A percentile compares a stretch with the other conserved stretches of the same genome.
Evolutionary conservation across 768 basidiomycete genomes (phyloP).

Genomic region (Serendipita indica): DNA sequence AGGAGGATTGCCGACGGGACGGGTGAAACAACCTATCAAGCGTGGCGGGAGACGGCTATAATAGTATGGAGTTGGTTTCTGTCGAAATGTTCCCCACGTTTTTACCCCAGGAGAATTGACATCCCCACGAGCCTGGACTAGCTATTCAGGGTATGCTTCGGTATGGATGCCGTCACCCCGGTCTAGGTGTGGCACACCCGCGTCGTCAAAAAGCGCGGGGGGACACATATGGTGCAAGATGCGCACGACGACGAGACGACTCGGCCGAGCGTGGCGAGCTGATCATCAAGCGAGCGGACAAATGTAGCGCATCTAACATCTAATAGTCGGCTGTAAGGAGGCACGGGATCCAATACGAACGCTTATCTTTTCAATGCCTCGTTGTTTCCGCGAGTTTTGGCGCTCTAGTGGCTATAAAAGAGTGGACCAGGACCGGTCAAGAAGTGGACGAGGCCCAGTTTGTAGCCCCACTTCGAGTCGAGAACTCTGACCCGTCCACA

Average conservation of each 20-base stretch:
- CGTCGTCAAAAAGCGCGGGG: too few species aligned
- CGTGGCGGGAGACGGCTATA: slow-evolving; percentile 1
- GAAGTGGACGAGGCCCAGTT: neutral
- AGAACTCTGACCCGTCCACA: neutral
- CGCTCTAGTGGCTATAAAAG: neutral
- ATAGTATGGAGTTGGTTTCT: neutral
- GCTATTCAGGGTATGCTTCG: too few species aligned
- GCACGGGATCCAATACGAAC: too few species aligned
- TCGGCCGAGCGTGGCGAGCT: too few species aligned
- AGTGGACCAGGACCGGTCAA: neutral
- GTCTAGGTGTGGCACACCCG: too few species aligned
- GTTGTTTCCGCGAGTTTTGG: neutral
- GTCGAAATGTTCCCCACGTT: neutral
- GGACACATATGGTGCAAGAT: too few species aligned
- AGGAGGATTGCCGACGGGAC: neutral
- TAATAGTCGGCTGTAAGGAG: too few species aligned
- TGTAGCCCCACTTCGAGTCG: neutral
- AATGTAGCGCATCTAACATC: too few species aligned
- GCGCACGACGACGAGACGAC: too few species aligned
- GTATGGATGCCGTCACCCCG: too few species aligned
- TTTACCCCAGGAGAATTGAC: neutral
- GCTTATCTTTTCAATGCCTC: too few species aligned
- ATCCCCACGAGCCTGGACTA: neutral
- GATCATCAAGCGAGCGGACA: too few species aligned
- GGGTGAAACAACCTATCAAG: neutral